A percentile compares a stretch with the other conserved stretches of the same genome.
phyloP scores from a whole-genome alignment of 257 asterid species.

The Plectranthus barbatus region DNA sequence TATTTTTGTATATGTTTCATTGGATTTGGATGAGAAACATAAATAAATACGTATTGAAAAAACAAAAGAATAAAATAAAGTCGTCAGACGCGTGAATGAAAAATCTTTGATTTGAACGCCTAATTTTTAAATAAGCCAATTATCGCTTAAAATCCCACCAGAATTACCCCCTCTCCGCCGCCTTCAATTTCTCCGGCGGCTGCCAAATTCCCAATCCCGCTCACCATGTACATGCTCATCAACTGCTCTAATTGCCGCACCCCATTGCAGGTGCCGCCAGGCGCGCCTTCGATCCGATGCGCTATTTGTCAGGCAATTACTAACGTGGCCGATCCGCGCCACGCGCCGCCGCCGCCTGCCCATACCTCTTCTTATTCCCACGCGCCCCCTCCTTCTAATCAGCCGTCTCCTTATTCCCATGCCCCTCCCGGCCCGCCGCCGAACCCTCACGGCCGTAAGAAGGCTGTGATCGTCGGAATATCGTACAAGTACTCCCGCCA shows the following conservation, averaged over 20 bases:
- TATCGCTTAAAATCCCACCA: neutral
- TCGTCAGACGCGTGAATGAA: neutral
- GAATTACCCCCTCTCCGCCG: neutral
- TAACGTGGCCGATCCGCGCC: conserved; percentile 56
- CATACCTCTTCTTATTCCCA: conserved; percentile 49
- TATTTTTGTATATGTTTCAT: too few species aligned
- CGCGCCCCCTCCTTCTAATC: conserved; percentile 48
- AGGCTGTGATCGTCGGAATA: conserved; percentile 88
- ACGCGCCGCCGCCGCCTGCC: conserved; percentile 29
- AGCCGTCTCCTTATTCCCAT: conserved; percentile 55
- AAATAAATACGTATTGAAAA: too few species aligned
- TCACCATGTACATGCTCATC: conserved; percentile 50
- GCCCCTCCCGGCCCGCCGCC: conserved; percentile 74
- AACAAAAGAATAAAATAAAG: too few species aligned
- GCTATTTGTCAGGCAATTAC: conserved; percentile 83
- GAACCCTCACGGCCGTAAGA: conserved; percentile 71
- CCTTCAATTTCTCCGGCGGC: conserved; percentile 2
- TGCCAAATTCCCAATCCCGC: conserved; percentile 1
- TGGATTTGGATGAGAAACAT: too few species aligned
- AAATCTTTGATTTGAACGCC: neutral
- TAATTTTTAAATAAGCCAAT: neutral
- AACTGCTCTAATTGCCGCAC: conserved; percentile 74
- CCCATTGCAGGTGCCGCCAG: conserved; percentile 71
- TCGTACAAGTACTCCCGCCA: conserved; percentile 67
- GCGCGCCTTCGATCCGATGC: conserved; percentile 84